Conservation (phyloP, 495 filamentous ascomycete genomes). For the Terfezia claveryi region DNA sequence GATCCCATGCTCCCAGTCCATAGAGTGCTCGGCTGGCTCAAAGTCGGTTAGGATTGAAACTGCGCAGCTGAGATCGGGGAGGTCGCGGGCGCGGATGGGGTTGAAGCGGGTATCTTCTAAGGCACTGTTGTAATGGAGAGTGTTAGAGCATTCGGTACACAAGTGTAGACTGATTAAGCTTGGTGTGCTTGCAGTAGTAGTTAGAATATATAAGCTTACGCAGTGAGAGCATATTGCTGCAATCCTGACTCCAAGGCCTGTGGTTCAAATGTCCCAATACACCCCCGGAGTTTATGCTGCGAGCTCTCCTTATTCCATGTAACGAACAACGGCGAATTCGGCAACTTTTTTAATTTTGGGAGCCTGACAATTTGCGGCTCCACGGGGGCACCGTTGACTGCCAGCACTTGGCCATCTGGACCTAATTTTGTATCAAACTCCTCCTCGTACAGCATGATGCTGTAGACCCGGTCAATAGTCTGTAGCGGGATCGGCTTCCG, state of each 20-base stretch:
- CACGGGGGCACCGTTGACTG: conserved; percentile 1
- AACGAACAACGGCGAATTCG: conserved; percentile 54
- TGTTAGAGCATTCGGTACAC: not conserved
- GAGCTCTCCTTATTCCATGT: conserved; percentile 70
- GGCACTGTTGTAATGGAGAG: conserved; percentile 28
- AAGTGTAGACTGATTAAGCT: conserved; percentile 1
- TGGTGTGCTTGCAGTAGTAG: not conserved
- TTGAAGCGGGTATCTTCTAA: conserved; percentile 70
- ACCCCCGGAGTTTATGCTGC: conserved; percentile 51
- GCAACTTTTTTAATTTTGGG: conserved; percentile 9
- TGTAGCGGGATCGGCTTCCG: conserved; percentile 34
- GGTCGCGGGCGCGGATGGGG: conserved; percentile 44
- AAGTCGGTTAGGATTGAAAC: conserved; percentile 60
- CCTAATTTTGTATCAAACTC: conserved; percentile 1
- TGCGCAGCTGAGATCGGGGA: conserved; percentile 44
- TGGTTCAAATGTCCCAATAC: conserved; percentile 86
- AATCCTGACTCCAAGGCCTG: conserved; percentile 53
- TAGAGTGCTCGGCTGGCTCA: conserved; percentile 42
- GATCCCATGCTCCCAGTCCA: conserved; percentile 69
- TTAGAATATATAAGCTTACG: conserved; percentile 29
- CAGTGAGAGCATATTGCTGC: conserved; percentile 61
- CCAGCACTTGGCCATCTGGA: not conserved
- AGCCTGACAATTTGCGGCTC: not conserved
- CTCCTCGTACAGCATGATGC: conserved; percentile 21
- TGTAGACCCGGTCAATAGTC: conserved; percentile 48